Conservation (phyloP, 306 rosid species). For the Cucumis hystrix region DNA sequence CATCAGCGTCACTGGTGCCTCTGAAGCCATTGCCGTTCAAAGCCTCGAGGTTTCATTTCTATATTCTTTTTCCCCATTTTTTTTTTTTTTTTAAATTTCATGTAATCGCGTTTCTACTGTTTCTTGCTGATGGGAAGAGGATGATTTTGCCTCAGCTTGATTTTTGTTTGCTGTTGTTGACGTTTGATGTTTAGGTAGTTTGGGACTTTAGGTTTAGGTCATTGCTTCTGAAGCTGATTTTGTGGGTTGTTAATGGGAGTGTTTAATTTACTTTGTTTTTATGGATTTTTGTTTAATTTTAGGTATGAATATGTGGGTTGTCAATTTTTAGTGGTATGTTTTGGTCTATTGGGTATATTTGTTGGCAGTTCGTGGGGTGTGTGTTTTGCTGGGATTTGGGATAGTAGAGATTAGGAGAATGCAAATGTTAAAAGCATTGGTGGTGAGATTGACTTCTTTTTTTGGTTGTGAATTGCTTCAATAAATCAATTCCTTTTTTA, state of each 20-base stretch:
- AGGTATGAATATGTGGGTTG: background rate
- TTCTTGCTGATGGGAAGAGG: background rate
- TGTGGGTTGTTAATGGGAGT: background rate
- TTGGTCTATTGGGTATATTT: background rate
- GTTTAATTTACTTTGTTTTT: background rate
- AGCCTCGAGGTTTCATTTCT: slow-evolving; percentile 39
- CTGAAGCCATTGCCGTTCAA: slow-evolving; percentile 51
- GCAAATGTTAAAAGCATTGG: background rate
- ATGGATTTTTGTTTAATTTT: background rate
- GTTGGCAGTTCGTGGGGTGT: background rate
- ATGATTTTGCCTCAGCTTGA: background rate
- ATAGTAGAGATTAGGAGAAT: background rate
- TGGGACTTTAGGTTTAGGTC: background rate
- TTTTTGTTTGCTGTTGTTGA: background rate
- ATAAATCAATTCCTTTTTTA: background rate
- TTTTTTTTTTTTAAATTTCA: background rate
- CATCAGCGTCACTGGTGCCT: slow-evolving; percentile 57
- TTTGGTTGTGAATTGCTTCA: background rate
- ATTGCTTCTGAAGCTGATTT: background rate
- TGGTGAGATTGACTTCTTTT: background rate
- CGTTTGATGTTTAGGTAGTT: background rate
- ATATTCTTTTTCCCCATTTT: background rate
- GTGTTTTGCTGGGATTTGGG: background rate
- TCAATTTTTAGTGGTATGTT: background rate
- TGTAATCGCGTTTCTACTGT: background rate